phyloP scores from a whole-genome alignment of 805 yeast genomes.

The Starmerella kuoi region DNA sequence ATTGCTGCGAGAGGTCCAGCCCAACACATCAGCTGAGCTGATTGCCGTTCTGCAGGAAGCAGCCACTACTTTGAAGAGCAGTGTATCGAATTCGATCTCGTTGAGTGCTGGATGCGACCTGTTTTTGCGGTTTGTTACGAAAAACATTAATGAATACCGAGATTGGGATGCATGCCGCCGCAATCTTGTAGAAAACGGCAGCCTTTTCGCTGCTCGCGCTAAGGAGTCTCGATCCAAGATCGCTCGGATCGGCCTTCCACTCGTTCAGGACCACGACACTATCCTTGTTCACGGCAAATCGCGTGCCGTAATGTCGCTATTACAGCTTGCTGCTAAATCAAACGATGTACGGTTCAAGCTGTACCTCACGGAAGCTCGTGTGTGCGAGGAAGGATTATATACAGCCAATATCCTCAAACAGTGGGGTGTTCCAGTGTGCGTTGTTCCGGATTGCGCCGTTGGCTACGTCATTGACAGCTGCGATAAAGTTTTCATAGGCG shows the following conservation, averaged over 20 bases:
- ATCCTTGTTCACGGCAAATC: constrained; percentile 84
- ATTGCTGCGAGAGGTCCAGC: constrained; percentile 67
- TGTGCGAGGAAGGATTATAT: constrained; percentile 58
- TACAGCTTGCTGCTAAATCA: constrained; percentile 64
- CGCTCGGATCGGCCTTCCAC: constrained; percentile 77
- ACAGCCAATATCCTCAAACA: constrained; percentile 59
- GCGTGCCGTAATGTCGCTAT: constrained; percentile 71
- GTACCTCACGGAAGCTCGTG: constrained; percentile 85
- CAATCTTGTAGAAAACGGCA: constrained; percentile 87
- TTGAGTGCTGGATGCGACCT: constrained; percentile 95
- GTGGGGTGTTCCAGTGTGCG: constrained; percentile 71
- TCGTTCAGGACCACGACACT: constrained; percentile 83
- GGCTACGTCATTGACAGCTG: constrained; percentile 85
- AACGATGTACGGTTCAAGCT: constrained; percentile 69
- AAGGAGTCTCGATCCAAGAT: constrained; percentile 77
- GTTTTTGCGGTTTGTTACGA: constrained; percentile 81
- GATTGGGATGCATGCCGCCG: constrained; percentile 91
- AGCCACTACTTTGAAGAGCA: constrained; percentile 55
- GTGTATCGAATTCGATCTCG: constrained; percentile 84
- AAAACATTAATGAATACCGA: constrained; percentile 70
- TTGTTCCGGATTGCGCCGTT: constrained; percentile 86
- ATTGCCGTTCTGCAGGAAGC: constrained; percentile 71
- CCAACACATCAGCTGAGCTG: constrained; percentile 86
- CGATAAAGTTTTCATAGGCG: constrained; percentile 90
- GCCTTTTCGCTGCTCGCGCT: constrained; percentile 80